Evolutionary conservation across 1,284 basidiomycete genomes (phyloP), one percentile per base, ranked within the genome.

Genomic region (Leccinum laetum): DNA sequence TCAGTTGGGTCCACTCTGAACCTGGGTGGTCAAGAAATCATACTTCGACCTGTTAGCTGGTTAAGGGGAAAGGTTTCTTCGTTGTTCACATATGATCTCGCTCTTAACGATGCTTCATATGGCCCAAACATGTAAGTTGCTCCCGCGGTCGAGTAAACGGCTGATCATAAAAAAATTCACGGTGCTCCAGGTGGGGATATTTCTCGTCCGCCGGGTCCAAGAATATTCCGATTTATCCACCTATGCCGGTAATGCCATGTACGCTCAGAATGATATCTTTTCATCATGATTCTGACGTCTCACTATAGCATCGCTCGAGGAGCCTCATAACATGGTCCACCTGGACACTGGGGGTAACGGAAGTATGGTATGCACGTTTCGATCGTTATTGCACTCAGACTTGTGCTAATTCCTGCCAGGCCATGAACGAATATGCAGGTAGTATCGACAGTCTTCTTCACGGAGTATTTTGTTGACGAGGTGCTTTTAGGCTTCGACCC

Each of bases 391-490:
- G 6, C 1, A 2, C 4, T 52, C 9, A 1, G 1, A 9, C 9
- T 46, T 18, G 52, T 56, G 9, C 56, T 62, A 32, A 64, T 35
- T 44, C 2, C 11, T 58, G 0, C 1, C n/a, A 69, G 69, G 56
- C 69, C 16, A 1, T 55, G 4, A 63, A 58, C n/a, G 69, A 69
- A 55, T 68, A 69, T 53, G 70, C 69, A 64, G 56, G 69, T 71
- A 65, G 58, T 46, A 0, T 35, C 37, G 3, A 26, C 13, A 4
- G 1, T 32, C 10, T 11, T 14, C 18, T 67, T 41, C 2, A 41
- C 7, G 32, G 2, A 16, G 13, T 26, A 5, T 26, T 13, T 62
- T 35, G 5, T 58, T 2, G 32, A 62, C 14, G 24, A 29, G 18
- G 13, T 29, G 1, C 2, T 24, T 26, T 2, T n/a, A 69, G 69